Evolutionary conservation across 2,329 filamentous ascomycete genomes (phyloP).

Genomic region (Metarhizium guizhouense): DNA sequence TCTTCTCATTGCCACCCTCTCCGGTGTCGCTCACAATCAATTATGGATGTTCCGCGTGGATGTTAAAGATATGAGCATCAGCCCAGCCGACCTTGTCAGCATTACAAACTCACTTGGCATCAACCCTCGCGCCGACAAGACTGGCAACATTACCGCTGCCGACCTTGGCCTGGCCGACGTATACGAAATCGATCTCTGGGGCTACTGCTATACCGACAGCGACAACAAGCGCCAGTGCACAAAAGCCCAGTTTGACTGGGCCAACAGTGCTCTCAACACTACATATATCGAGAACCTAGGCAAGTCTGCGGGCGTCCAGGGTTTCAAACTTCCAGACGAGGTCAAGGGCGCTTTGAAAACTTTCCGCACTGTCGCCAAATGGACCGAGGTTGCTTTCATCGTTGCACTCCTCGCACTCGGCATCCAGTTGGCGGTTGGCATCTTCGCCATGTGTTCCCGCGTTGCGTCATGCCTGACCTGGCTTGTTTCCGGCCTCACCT

Average conservation of each 20-base stretch:
- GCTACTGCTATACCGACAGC: conserved; percentile 64
- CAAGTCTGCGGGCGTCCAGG: conserved; percentile 38
- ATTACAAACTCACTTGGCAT: conserved; percentile 21
- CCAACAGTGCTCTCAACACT: conserved; percentile 61
- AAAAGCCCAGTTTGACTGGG: conserved; percentile 65
- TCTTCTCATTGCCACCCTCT: conserved; percentile 47
- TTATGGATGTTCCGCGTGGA: conserved; percentile 54
- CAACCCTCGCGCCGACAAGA: conserved; percentile 14
- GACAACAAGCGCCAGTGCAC: conserved; percentile 56
- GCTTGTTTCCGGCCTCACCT: conserved; percentile 59
- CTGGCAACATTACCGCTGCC: conserved; percentile 45
- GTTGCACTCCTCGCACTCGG: conserved; percentile 62
- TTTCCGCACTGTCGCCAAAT: conserved; percentile 67
- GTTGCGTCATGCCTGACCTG: conserved; percentile 76
- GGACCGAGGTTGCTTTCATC: conserved; percentile 76
- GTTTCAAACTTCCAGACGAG: conserved; percentile 55
- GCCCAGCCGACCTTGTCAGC: conserved; percentile 23
- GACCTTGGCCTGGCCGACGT: conserved; percentile 59
- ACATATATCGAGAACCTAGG: conserved; percentile 42
- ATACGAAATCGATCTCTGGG: conserved; percentile 80
- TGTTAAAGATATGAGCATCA: conserved; percentile 44
- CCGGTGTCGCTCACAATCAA: conserved; percentile 46
- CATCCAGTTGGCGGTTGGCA: conserved; percentile 65
- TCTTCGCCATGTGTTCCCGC: conserved; percentile 76
- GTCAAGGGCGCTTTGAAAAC: conserved; percentile 59